Evolutionary conservation across 2,329 filamentous ascomycete genomes (phyloP), one percentile per base, ranked within the genome.

Genomic region (Dendryphion nanum): DNA sequence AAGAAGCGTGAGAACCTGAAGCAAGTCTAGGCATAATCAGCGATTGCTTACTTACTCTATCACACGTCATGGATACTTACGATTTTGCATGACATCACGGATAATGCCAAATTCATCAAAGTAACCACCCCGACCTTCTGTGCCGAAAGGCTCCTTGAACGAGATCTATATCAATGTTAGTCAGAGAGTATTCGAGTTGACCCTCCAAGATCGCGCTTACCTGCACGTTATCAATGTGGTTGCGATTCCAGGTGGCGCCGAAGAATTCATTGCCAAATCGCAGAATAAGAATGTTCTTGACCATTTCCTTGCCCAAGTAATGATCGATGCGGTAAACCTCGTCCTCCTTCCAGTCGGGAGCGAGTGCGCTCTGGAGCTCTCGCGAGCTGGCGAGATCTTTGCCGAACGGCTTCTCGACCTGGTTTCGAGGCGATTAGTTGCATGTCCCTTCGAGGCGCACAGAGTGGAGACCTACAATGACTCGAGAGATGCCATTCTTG

Each of bases 91-190:
- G 54, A 98, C 93, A 75, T 98, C 94, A 65, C 94, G 89, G 61
- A 98, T 89, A 69, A 98, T 98, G 63, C 93, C 94, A 59, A 98
- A 98, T 73, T 98, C 93, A 64, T 98, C 94, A 65, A 98, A 98
- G 76, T 98, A 98, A 40, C 93, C 93, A 49, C 94, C 93, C 63
- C 93, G 87, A 38, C 93, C 94, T 69, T 98, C 93, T 16, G 93
- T 98, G 55, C 93, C 94, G 61, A 98, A 98, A 6, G 93, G 93
- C 75, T 98, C 93, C 77, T 98, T 98, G 79, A 98, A 98, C 33
- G 93, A 89, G 65, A 98, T 97, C 75, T 80, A 45, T 31, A 24
- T 16, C n/a, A 5, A 14, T 12, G 17, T 61, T 33, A 60, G 37
- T 29, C 10, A 26, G 23, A 26, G 43, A 8, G n/a, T 30, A 3